A percentile compares a stretch with the other conserved stretches of the same genome.
These are phyloP conservation scores for Wolfiporia cocos DNA, from an alignment of 1,284 basidiomycete genomes.

Conservation along the genomic window DNA sequence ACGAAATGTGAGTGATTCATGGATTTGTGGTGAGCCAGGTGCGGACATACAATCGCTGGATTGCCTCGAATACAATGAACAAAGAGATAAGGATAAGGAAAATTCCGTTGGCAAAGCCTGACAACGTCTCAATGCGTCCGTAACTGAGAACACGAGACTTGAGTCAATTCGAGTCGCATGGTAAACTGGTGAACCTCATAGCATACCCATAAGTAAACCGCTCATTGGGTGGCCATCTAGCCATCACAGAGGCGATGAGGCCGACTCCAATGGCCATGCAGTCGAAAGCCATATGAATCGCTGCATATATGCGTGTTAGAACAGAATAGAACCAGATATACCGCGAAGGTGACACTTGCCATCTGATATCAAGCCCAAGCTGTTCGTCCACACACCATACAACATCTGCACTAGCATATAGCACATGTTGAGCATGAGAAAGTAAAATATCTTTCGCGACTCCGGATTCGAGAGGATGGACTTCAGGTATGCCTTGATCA, in stretches of 20 bases:
- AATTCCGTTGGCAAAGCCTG: constrained; percentile 97
- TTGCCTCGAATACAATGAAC: constrained; percentile 97
- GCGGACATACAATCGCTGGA: constrained; percentile 80
- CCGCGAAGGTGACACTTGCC: too few relatives aligned
- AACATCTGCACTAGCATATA: constrained; percentile 97
- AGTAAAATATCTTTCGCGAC: constrained; percentile 95
- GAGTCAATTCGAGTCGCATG: neutral
- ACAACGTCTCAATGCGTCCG: constrained; percentile 96
- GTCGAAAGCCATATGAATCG: constrained; percentile 99
- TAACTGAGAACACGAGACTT: constrained; percentile 48
- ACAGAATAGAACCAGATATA: too few relatives aligned
- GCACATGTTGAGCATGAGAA: constrained; percentile 89
- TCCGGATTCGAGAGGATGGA: constrained; percentile 88
- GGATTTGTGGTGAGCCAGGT: neutral
- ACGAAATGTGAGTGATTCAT: neutral
- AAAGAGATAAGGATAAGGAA: constrained; percentile 96
- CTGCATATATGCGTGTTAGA: too few relatives aligned
- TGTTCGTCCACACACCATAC: constrained; percentile 98
- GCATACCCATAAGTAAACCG: constrained; percentile 91
- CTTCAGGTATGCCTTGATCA: constrained; percentile 75
- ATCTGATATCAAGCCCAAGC: constrained; percentile 93
- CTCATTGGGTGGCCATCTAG: constrained; percentile 93
- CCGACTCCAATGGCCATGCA: constrained; percentile 97
- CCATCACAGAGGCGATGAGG: constrained; percentile 95
- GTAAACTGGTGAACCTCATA: constrained; percentile 1